Evolutionary conservation across 192 early-diverging fungal species (phyloP).

Genomic region (Helicostylum pulchrum): DNA sequence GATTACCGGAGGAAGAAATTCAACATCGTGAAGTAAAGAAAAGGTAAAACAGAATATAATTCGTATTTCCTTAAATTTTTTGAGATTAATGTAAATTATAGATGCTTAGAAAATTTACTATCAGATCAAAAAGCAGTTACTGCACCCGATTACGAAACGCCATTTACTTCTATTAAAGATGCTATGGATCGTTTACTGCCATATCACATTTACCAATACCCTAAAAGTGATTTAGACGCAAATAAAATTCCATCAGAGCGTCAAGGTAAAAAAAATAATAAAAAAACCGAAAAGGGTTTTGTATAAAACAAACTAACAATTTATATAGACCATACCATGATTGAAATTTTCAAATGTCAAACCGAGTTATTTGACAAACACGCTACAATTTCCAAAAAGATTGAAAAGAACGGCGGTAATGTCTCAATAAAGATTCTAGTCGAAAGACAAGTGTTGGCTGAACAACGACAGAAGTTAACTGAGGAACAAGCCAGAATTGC

Average conservation of each 20-base stretch:
- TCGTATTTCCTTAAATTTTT: too few relatives aligned
- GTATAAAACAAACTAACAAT: not conserved
- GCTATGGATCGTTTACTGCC: slow-evolving; percentile 65
- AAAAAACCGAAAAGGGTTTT: too few relatives aligned
- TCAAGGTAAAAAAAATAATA: slow-evolving; percentile 24
- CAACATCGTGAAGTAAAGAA: slow-evolving; percentile 32
- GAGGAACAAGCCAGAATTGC: slow-evolving; percentile 23
- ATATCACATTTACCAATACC: slow-evolving; percentile 73
- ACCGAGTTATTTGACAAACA: slow-evolving; percentile 26
- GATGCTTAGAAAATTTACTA: slow-evolving; percentile 47
- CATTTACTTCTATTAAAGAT: slow-evolving; percentile 59
- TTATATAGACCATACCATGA: slow-evolving; percentile 7
- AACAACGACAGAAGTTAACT: slow-evolving; percentile 30
- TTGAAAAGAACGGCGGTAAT: not conserved
- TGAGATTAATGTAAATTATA: not conserved
- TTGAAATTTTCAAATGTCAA: slow-evolving; percentile 31
- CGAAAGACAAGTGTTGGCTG: slow-evolving; percentile 20
- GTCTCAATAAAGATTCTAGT: slow-evolving; percentile 9
- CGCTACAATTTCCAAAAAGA: slow-evolving; percentile 5
- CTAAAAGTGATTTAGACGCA: slow-evolving; percentile 42
- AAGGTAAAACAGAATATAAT: slow-evolving; percentile 6
- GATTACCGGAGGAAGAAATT: slow-evolving; percentile 28
- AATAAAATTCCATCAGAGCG: slow-evolving; percentile 34
- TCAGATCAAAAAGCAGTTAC: slow-evolving; percentile 45
- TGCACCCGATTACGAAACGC: slow-evolving; percentile 54